These are phyloP conservation scores for Dimocarpus longan DNA, from an alignment of 345 rosid species.

Conservation along the genomic window DNA sequence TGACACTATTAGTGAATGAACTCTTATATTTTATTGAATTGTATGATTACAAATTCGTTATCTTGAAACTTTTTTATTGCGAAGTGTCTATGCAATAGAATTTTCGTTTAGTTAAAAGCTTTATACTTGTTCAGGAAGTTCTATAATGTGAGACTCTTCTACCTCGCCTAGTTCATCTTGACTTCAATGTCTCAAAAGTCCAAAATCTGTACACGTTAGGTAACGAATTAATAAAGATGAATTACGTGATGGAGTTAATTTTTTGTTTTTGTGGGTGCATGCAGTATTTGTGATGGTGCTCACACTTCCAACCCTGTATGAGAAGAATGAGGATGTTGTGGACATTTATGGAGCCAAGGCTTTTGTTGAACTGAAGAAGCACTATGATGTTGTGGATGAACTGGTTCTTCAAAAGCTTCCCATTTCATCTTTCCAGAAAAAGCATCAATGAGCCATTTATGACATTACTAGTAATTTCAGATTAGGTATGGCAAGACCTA, in stretches of 20 bases:
- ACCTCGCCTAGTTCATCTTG: too few species aligned
- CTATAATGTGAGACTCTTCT: too few species aligned
- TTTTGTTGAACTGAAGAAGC: constrained; percentile 37
- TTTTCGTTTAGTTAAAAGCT: too few species aligned
- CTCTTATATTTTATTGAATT: too few species aligned
- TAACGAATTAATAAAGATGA: background rate
- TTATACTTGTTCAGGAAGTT: too few species aligned
- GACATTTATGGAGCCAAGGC: constrained; percentile 43
- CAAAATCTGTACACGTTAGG: too few species aligned
- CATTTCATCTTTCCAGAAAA: constrained; percentile 21
- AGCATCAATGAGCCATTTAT: constrained; percentile 19
- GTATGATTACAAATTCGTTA: too few species aligned
- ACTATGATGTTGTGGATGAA: constrained; percentile 41
- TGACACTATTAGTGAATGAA: too few species aligned
- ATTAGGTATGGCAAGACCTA: background rate
- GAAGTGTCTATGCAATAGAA: too few species aligned
- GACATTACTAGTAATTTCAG: background rate
- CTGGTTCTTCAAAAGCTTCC: constrained; percentile 37
- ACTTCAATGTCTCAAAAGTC: background rate
- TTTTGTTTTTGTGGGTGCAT: background rate
- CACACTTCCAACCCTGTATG: constrained; percentile 43
- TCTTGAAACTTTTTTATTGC: too few species aligned
- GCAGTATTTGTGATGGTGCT: constrained; percentile 40
- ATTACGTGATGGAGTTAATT: background rate
- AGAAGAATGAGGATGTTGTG: constrained; percentile 42